Conservation (phyloP, 306 rosid species). For the Fragaria vesca region DNA sequence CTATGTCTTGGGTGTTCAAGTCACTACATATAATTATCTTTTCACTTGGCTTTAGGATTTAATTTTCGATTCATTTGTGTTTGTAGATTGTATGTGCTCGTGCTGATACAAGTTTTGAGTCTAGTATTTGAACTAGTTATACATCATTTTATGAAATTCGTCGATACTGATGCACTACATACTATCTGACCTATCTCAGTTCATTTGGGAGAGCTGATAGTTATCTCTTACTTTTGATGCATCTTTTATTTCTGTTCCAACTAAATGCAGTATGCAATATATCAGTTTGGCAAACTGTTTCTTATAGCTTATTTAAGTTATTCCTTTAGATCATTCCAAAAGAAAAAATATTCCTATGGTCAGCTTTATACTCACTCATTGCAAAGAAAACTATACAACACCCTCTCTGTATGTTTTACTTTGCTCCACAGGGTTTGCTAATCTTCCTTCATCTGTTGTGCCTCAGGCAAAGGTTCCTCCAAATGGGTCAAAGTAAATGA, state of each 20-base stretch:
- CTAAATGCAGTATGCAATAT: background rate
- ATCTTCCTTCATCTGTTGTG: slow-evolving; percentile 20
- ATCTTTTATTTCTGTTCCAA: background rate
- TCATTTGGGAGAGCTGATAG: background rate
- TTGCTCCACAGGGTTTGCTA: background rate
- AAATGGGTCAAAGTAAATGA: slow-evolving; percentile 84
- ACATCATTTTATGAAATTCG: background rate
- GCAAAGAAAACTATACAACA: background rate
- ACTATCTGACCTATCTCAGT: background rate
- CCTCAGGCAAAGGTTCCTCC: slow-evolving; percentile 41
- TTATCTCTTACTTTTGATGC: background rate
- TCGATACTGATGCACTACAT: background rate
- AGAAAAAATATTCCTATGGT: background rate
- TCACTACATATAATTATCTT: background rate
- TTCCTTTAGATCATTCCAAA: background rate
- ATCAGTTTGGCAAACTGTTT: background rate
- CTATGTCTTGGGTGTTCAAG: background rate
- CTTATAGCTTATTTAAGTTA: background rate
- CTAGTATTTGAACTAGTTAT: background rate
- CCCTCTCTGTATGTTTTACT: background rate
- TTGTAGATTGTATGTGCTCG: background rate
- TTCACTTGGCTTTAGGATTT: background rate
- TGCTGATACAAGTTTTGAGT: background rate
- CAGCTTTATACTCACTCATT: background rate
- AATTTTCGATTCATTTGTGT: background rate